These are phyloP conservation scores for Teratosphaeria gauchensis DNA, from an alignment of 2,329 filamentous ascomycete genomes.

Conservation along the genomic window DNA sequence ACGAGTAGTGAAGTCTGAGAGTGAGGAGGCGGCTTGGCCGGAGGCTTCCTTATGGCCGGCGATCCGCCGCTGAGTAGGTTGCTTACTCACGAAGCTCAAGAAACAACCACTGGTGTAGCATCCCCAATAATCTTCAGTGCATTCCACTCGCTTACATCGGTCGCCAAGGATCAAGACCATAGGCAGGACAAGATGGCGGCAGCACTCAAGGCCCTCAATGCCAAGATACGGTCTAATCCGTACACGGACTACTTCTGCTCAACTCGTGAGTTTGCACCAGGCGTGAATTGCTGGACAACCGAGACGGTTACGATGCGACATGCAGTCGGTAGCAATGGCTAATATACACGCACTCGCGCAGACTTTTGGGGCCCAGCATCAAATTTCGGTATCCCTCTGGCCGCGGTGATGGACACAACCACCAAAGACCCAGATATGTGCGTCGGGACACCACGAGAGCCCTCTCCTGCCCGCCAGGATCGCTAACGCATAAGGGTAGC, in stretches of 20 bases:
- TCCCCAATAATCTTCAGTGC: neutral
- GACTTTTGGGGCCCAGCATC: constrained; percentile 43
- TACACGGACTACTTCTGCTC: constrained; percentile 44
- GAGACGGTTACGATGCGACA: neutral
- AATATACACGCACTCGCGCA: constrained; percentile 32
- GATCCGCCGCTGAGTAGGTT: neutral
- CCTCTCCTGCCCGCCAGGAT: neutral
- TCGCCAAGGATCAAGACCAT: neutral
- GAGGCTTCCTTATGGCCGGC: too few relatives aligned
- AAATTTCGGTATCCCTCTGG: constrained; percentile 46
- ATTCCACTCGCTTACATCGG: neutral
- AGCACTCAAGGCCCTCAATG: constrained; percentile 45
- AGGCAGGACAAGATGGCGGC: constrained; percentile 36
- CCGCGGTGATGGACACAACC: constrained; percentile 42
- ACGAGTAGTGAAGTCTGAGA: neutral
- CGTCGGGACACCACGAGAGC: constrained; percentile 2
- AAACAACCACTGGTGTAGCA: neutral
- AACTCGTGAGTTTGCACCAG: constrained; percentile 35
- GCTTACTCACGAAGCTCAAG: neutral
- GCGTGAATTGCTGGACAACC: neutral
- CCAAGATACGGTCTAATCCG: constrained; percentile 42
- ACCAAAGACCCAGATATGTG: constrained; percentile 46
- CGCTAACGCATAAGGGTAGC: constrained; percentile 29
- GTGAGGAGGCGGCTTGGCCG: too few relatives aligned
- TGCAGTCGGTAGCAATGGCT: constrained; percentile 1